These are phyloP conservation scores for Tolypocladium cylindrosporum DNA, from an alignment of 2,329 filamentous ascomycete genomes.

Conservation along the genomic window DNA sequence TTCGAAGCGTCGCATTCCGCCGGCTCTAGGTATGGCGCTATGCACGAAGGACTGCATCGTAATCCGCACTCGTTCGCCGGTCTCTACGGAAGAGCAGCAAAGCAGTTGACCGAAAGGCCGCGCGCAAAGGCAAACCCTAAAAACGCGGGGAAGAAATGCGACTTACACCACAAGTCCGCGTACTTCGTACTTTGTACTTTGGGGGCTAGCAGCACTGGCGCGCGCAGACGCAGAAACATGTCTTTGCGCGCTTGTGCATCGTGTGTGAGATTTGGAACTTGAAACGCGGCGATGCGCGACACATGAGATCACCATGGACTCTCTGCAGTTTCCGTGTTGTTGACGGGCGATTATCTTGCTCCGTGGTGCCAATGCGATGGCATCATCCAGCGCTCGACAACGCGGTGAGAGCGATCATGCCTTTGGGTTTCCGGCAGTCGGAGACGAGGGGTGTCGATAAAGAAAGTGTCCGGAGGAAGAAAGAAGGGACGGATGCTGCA, in stretches of 20 bases:
- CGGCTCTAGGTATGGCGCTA: background rate
- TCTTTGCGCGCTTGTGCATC: background rate
- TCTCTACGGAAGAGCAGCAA: background rate
- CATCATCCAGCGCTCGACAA: background rate
- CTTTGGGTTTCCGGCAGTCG: background rate
- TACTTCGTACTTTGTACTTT: background rate
- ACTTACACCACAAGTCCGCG: background rate
- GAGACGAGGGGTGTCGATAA: background rate
- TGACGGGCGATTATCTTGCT: background rate
- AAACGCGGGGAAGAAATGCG: background rate
- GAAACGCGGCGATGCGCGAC: background rate
- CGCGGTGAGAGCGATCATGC: background rate
- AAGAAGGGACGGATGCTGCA: background rate
- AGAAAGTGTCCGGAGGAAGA: background rate
- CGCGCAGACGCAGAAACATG: background rate
- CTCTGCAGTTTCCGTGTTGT: background rate
- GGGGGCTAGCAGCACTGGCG: background rate
- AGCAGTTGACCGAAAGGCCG: background rate
- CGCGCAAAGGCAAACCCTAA: background rate
- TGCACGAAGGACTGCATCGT: too few relatives aligned
- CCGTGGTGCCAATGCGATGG: background rate
- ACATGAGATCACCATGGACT: background rate
- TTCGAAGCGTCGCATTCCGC: background rate
- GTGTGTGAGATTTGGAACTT: conserved; percentile 1
- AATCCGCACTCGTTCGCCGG: background rate